Evolutionary conservation across 1,284 basidiomycete species (phyloP).

Genomic region (Marasmius tenuissimus): DNA sequence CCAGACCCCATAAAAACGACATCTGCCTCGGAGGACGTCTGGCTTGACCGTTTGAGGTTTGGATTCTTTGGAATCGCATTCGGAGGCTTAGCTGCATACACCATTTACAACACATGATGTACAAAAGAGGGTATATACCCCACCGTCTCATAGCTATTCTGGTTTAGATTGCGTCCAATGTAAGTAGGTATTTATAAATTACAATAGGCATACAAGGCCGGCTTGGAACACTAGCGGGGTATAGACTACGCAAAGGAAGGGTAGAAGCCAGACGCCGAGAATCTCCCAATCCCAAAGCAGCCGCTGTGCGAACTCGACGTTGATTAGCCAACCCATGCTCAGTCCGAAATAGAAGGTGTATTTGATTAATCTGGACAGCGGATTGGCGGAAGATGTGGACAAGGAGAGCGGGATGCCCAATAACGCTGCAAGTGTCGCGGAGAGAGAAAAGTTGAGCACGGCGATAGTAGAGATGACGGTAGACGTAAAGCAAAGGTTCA

Average conservation of each 20-base stretch:
- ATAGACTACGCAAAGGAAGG: conserved; percentile 72
- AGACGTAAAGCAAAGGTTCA: conserved; percentile 77
- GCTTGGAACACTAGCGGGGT: conserved; percentile 70
- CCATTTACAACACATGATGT: background rate
- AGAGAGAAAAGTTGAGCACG: conserved; percentile 88
- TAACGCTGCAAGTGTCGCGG: conserved; percentile 63
- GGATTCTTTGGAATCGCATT: conserved; percentile 36
- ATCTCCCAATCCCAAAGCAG: conserved; percentile 73
- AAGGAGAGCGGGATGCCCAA: conserved; percentile 63
- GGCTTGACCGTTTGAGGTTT: conserved; percentile 32
- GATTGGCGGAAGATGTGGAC: conserved; percentile 32
- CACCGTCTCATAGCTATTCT: background rate
- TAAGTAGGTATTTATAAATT: conserved; percentile 7
- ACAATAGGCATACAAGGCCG: conserved; percentile 52
- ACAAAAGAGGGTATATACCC: background rate
- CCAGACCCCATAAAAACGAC: background rate
- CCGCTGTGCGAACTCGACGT: conserved; percentile 41
- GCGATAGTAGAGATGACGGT: conserved; percentile 83
- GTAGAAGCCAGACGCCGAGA: conserved; percentile 73
- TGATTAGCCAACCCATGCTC: conserved; percentile 58
- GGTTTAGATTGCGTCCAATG: background rate
- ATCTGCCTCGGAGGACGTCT: conserved; percentile 3
- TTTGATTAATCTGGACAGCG: conserved; percentile 30
- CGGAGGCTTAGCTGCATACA: conserved; percentile 34
- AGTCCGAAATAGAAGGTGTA: conserved; percentile 47